These are phyloP conservation scores for Lactifluus piperatus DNA, from an alignment of 768 basidiomycete species.

Conservation along the genomic window DNA sequence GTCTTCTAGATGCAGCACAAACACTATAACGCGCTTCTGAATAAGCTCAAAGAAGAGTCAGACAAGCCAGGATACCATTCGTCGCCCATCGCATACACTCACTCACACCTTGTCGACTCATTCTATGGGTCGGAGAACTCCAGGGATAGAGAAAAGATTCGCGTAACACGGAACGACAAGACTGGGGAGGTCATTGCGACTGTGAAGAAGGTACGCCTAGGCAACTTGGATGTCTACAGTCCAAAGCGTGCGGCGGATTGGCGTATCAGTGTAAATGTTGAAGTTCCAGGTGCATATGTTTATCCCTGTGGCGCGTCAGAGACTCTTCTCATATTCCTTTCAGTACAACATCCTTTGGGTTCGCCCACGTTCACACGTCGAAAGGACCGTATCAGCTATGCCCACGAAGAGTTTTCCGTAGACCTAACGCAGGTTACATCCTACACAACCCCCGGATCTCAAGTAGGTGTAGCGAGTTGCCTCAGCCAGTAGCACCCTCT, in stretches of 20 bases:
- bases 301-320: not conserved
- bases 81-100: slow-evolving; percentile 62
- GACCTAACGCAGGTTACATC: slow-evolving; percentile 90
- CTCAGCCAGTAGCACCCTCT: not conserved
- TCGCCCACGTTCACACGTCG: slow-evolving; percentile 49
- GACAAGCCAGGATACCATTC: slow-evolving; percentile 42
- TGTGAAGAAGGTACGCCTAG: slow-evolving; percentile 75
- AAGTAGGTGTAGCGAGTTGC: slow-evolving; percentile 33
- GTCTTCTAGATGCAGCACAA: slow-evolving; percentile 69
- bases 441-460: slow-evolving; percentile 35
- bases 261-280: slow-evolving; percentile 88
- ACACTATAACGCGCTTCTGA: slow-evolving; percentile 82
- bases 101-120: slow-evolving; percentile 69
- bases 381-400: slow-evolving; percentile 90
- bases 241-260: slow-evolving; percentile 83
- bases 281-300: slow-evolving; percentile 63
- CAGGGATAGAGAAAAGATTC: slow-evolving; percentile 47
- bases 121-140: slow-evolving; percentile 50
- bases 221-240: slow-evolving; percentile 78
- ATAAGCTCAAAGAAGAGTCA: slow-evolving; percentile 59
- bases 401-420: slow-evolving; percentile 87
- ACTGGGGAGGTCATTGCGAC: slow-evolving; percentile 56
- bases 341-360: slow-evolving; percentile 64
- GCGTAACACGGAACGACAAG: slow-evolving; percentile 79
- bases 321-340: not conserved